These are phyloP conservation scores for Suhomyces taliae DNA, from an alignment of 1,139 yeast genomes.

Conservation along the genomic window DNA sequence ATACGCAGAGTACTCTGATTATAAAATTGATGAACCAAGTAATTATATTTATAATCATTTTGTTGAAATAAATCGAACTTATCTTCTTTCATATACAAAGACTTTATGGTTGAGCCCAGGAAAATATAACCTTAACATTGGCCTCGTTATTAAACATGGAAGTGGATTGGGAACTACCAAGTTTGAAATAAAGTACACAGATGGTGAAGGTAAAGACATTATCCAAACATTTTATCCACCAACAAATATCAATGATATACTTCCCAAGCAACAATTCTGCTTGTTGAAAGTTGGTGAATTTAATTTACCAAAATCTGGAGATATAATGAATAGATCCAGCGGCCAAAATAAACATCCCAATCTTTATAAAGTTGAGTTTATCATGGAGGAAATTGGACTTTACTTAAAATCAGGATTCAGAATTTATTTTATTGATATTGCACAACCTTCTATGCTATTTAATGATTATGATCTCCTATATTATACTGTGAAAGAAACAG, in stretches of 20 bases:
- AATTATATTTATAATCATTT: conserved; percentile 45
- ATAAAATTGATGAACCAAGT: conserved; percentile 51
- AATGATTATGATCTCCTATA: conserved; percentile 46
- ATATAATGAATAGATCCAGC: background rate
- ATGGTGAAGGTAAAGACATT: conserved; percentile 20
- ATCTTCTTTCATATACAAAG: conserved; percentile 50
- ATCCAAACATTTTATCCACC: conserved; percentile 54
- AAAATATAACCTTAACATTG: conserved; percentile 50
- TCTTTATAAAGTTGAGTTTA: conserved; percentile 41
- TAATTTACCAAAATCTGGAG: conserved; percentile 19
- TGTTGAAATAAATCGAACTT: conserved; percentile 50
- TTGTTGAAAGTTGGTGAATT: conserved; percentile 56
- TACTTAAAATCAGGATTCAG: conserved; percentile 57
- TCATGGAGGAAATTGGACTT: conserved; percentile 62
- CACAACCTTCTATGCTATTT: conserved; percentile 43
- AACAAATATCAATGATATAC: conserved; percentile 54
- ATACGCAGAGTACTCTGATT: conserved; percentile 54
- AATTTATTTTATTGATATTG: conserved; percentile 57
- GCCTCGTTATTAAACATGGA: conserved; percentile 52
- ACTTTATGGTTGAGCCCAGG: conserved; percentile 53
- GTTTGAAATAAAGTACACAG: conserved; percentile 43
- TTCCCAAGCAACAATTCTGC: conserved; percentile 54
- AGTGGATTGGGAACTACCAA: conserved; percentile 61
- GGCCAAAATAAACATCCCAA: conserved; percentile 19
- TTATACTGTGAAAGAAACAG: conserved; percentile 43